Evolutionary conservation across 345 rosid genomes (phyloP).

Genomic region (Litchi chinensis): DNA sequence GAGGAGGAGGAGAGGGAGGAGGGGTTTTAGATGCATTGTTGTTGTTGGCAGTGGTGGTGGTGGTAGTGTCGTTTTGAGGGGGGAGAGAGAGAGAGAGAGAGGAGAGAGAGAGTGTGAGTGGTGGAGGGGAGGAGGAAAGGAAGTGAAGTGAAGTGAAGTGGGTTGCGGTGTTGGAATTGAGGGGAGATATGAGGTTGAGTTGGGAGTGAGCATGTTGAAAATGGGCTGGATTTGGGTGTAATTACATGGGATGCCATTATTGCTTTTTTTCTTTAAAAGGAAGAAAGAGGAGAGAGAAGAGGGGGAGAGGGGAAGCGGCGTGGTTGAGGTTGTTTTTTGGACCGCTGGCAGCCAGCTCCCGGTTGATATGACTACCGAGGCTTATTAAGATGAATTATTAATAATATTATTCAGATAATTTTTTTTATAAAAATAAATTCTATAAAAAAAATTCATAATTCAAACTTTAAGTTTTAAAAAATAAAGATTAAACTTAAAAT

Average conservation of each 20-base stretch:
- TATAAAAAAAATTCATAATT: too few relatives aligned
- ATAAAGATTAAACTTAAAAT: too few relatives aligned
- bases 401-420: too few relatives aligned
- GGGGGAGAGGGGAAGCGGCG: too few relatives aligned
- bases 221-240: constrained; percentile 8
- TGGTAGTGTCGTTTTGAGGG: constrained; percentile 1
- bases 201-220: not conserved
- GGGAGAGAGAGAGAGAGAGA: not conserved
- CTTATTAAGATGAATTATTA: too few relatives aligned
- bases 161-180: not conserved
- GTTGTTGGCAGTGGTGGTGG: not conserved
- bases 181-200: not conserved
- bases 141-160: not conserved
- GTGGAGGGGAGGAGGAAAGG: not conserved
- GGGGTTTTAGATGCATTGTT: constrained; percentile 35
- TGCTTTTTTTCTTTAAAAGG: not conserved
- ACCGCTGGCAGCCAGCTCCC: too few relatives aligned
- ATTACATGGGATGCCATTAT: constrained; percentile 27
- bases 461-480: too few relatives aligned
- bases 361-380: too few relatives aligned
- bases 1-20: constrained; percentile 33
- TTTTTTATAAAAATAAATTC: too few relatives aligned
- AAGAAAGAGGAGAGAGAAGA: too few relatives aligned
- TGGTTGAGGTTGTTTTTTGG: too few relatives aligned
- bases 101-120: too few relatives aligned